Conservation (phyloP, 1,139 yeast species). For the Pichia sp. region DNA sequence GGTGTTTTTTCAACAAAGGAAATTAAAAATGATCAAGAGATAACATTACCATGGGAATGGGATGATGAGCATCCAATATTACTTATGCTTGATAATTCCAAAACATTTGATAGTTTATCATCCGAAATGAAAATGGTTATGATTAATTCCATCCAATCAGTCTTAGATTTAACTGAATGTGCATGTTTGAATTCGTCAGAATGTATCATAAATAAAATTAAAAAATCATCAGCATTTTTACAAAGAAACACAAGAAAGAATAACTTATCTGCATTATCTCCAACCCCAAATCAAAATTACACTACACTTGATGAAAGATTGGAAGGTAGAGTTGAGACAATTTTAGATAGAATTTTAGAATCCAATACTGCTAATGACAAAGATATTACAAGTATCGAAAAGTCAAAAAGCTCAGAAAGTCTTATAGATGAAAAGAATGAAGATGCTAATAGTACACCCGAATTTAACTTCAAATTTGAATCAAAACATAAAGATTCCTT, state of each 20-base stretch:
- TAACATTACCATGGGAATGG: constrained; percentile 87
- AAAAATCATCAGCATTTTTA: constrained; percentile 52
- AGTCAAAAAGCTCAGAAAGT: neutral
- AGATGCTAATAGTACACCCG: neutral
- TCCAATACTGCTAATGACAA: neutral
- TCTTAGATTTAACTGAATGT: constrained; percentile 66
- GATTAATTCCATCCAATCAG: constrained; percentile 54
- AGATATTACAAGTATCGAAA: neutral
- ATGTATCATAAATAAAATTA: constrained; percentile 56
- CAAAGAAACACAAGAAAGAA: constrained; percentile 51
- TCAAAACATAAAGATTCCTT: constrained; percentile 8
- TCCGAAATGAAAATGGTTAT: constrained; percentile 47
- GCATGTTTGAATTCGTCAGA: constrained; percentile 45
- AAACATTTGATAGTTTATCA: constrained; percentile 41
- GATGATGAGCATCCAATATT: constrained; percentile 69
- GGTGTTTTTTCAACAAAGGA: constrained; percentile 52
- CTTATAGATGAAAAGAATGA: neutral
- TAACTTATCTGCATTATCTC: constrained; percentile 21
- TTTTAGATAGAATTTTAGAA: neutral
- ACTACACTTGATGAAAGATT: constrained; percentile 23
- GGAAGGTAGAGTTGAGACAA: constrained; percentile 10
- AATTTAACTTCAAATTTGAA: constrained; percentile 3
- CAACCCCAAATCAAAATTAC: constrained; percentile 28
- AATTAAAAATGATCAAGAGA: constrained; percentile 56
- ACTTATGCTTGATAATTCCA: constrained; percentile 37